These are phyloP conservation scores for Cladosporium sp. DNA, from an alignment of 2,329 filamentous ascomycete genomes.

Conservation along the genomic window DNA sequence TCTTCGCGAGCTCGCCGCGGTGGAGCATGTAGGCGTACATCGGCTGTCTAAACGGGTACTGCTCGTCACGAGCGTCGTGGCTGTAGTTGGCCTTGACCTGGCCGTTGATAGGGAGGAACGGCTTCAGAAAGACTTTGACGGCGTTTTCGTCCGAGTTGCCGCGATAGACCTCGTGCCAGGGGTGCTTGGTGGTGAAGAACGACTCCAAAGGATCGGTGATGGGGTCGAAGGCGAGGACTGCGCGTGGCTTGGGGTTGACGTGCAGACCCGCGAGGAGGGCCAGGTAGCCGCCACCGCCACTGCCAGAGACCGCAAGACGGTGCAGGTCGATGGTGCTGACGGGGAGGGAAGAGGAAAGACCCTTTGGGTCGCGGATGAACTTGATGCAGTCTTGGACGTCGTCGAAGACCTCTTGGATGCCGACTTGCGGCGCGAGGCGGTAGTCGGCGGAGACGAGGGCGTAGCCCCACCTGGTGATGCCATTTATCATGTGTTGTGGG, in stretches of 20 bases:
- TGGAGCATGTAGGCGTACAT: constrained; percentile 33
- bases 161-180: background rate
- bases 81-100: constrained; percentile 29
- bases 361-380: constrained; percentile 28
- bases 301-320: constrained; percentile 32
- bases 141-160: too few species aligned
- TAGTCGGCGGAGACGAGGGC: constrained; percentile 35
- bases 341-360: constrained; percentile 21
- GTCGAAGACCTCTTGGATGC: constrained; percentile 33
- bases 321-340: constrained; percentile 23
- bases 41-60: constrained; percentile 15
- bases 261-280: constrained; percentile 34
- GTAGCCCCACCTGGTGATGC: constrained; percentile 28
- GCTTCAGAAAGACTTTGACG: too few species aligned
- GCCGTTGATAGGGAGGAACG: constrained; percentile 22
- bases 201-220: constrained; percentile 35
- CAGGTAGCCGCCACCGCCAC: constrained; percentile 36
- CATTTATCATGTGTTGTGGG: constrained; percentile 29
- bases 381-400: constrained; percentile 33
- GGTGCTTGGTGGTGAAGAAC: constrained; percentile 29
- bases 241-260: constrained; percentile 33
- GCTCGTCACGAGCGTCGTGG: constrained; percentile 8
- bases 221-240: constrained; percentile 35
- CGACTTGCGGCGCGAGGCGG: constrained; percentile 35
- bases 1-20: constrained; percentile 29